phyloP scores from a whole-genome alignment of 2,329 filamentous ascomycete genomes.

The Diplodia sapinea region DNA sequence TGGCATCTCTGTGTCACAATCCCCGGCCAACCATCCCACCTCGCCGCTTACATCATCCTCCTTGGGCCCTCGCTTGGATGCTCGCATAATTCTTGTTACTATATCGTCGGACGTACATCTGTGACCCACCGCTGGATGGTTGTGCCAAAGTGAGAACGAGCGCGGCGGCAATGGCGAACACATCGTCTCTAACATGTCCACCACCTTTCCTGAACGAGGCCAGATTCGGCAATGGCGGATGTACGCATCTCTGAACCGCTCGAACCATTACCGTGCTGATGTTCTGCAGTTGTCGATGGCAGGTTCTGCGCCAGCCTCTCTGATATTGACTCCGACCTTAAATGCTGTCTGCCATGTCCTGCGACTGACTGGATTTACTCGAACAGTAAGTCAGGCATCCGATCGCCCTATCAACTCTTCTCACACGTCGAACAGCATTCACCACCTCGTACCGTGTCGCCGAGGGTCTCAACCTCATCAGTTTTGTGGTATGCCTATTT shows the following conservation, averaged over 20 bases:
- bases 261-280: conserved; percentile 41
- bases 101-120: conserved; percentile 3
- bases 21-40: neutral
- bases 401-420: conserved; percentile 1
- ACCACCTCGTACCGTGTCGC: conserved; percentile 66
- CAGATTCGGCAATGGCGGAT: conserved; percentile 68
- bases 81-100: conserved; percentile 6
- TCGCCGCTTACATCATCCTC: conserved; percentile 7
- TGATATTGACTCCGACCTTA: conserved; percentile 54
- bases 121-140: conserved; percentile 11
- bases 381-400: conserved; percentile 53
- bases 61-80: neutral
- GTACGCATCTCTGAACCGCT: conserved; percentile 56
- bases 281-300: conserved; percentile 56
- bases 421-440: conserved; percentile 52
- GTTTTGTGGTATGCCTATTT: conserved; percentile 74
- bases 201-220: conserved; percentile 71
- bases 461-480: conserved; percentile 82
- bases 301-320: conserved; percentile 63
- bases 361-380: conserved; percentile 76
- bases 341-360: conserved; percentile 91
- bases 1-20: conserved; percentile 21
- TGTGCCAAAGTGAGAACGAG: conserved; percentile 18
- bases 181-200: conserved; percentile 58
- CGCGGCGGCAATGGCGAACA: conserved; percentile 41